Conservation (phyloP, 1,284 basidiomycete species). For the Malassezia japonica region DNA sequence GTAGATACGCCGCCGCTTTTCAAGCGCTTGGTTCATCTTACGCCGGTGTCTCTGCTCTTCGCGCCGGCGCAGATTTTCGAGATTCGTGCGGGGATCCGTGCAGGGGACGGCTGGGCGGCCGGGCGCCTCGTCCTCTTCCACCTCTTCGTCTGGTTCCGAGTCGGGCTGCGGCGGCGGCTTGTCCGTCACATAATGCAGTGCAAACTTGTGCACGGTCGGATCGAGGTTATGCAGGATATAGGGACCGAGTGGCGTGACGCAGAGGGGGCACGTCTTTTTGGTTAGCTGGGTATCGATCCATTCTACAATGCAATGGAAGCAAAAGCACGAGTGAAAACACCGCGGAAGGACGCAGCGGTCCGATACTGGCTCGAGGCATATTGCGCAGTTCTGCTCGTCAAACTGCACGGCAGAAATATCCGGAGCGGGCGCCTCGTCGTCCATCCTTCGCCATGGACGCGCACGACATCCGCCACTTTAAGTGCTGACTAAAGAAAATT, state of each 20-base stretch:
- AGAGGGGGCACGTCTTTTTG: constrained; percentile 12
- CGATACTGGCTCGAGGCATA: constrained; percentile 9
- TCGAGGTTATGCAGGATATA: constrained; percentile 13
- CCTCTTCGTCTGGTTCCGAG: background rate
- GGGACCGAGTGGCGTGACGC: constrained; percentile 5
- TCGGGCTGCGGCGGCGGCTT: background rate
- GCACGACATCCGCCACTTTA: background rate
- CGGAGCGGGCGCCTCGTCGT: background rate
- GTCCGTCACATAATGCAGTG: background rate
- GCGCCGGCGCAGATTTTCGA: background rate
- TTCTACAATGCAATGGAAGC: constrained; percentile 8
- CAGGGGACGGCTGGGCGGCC: background rate
- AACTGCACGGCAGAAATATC: background rate
- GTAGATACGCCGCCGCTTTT: constrained; percentile 3
- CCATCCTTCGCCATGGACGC: background rate
- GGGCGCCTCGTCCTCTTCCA: background rate
- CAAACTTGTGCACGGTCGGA: background rate
- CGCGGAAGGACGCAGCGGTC: constrained; percentile 12
- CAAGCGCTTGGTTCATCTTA: background rate
- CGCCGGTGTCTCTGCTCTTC: constrained; percentile 7
- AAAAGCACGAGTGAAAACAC: constrained; percentile 18
- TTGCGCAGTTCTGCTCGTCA: constrained; percentile 10
- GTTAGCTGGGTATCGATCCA: constrained; percentile 6
- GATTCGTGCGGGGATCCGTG: background rate
- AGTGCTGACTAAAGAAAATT: constrained; percentile 3